A percentile compares a stretch with the other conserved stretches of the same genome.
Evolutionary conservation across 257 asterid genomes (phyloP).

Genomic region (Cruciata laevipes): DNA sequence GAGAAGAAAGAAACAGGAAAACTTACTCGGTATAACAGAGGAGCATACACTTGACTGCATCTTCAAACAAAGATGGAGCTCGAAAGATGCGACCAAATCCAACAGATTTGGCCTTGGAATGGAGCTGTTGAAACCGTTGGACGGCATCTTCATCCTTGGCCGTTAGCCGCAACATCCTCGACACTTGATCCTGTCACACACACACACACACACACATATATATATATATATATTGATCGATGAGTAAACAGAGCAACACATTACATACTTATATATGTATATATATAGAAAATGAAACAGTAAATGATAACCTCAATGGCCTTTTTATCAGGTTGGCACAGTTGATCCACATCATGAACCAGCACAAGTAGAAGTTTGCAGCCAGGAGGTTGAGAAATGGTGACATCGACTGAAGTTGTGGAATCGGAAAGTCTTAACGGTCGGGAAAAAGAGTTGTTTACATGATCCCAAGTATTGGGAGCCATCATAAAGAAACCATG

Average conservation of each 20-base stretch:
- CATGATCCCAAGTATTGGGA: conserved; percentile 42
- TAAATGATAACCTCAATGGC: conserved; percentile 24
- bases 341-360: neutral
- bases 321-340: conserved; percentile 7
- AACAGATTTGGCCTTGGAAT: conserved; percentile 24
- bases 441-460: conserved; percentile 21
- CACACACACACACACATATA: too few relatives aligned
- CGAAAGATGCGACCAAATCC: conserved; percentile 47
- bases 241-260: neutral
- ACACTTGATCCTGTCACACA: conserved; percentile 38
- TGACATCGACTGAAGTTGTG: conserved; percentile 9
- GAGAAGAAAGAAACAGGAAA: neutral
- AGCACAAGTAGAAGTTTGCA: conserved; percentile 11
- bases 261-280: too few relatives aligned
- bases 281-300: neutral
- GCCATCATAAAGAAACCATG: conserved; percentile 64
- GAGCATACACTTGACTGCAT: conserved; percentile 41
- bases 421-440: conserved; percentile 24
- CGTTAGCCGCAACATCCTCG: conserved; percentile 47
- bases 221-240: neutral
- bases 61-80: conserved; percentile 50
- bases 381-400: conserved; percentile 27
- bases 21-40: conserved; percentile 34
- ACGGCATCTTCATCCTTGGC: conserved; percentile 25
- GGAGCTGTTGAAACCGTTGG: conserved; percentile 25